Base-by-base conservation (phyloP, 2,329 filamentous ascomycete genomes). In the Rachicladosporium sp. region DNA sequence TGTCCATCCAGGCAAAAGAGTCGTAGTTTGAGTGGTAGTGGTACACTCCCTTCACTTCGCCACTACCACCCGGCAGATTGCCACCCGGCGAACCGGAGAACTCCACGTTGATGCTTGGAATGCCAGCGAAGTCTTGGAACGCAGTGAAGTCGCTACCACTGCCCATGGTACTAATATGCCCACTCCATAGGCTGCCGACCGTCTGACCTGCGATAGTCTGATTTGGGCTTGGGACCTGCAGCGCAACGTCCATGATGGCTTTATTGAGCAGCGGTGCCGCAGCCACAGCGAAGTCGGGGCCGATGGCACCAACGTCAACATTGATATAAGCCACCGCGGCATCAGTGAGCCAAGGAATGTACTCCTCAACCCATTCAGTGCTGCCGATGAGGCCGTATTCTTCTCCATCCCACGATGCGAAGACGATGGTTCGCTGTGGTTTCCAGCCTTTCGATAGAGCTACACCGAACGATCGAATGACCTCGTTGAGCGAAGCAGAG, bases 341-440 rank as follows among this genome's bases (percentile, higher is more conserved):
- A 3, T 70, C 69, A 2, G 71, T 70, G 9, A 94, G 71, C 86
- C 86, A 93, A 0, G 83, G 80, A 0, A 93, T 62, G 51, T 84
- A 85, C 49, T 94, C 85, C 56, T 94, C 87, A 0, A 94, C 85
- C 86, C 87, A 94, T 56, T 94, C 88, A 0, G 88, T 93, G 38
- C 80, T 86, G 4, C 88, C 88, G 10, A 94, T 61, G 4, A 94
- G 70, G 1, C 82, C 85, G 49, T 94, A 93, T 60, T 94, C 87
- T 61, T 76, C 74, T 3, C 74, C 75, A 33, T 73, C 69, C 76
- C 76, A 80, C 41, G 66, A 65, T 0, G 82, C 87, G 55, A 95
- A 89, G 31, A 95, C 84, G 41, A 96, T 85, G 0, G 89, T 96
- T 13, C 89, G 80, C 12, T 87, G 70, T 0, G 91, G 84, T 58